phyloP scores from a whole-genome alignment of 192 early-diverging fungal genomes.

The Podila clonocystis region DNA sequence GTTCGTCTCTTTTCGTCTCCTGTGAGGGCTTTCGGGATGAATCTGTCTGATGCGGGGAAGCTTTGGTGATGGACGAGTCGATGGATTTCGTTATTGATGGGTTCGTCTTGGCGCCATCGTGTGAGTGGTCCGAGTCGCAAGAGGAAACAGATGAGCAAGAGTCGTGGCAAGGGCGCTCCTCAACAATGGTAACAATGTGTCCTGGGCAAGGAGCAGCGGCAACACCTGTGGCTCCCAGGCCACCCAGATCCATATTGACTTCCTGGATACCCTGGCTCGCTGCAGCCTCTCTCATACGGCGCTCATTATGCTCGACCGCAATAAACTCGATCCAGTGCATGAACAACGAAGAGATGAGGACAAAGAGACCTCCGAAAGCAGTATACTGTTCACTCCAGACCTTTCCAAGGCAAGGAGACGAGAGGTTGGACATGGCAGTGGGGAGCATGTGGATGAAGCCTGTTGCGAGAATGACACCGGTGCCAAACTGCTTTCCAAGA shows the following conservation, averaged over 20 bases:
- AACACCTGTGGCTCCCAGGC: conserved; percentile 23
- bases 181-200: conserved; percentile 16
- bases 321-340: conserved; percentile 74
- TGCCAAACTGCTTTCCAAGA: conserved; percentile 51
- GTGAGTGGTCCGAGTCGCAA: conserved; percentile 8
- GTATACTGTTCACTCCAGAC: conserved; percentile 48
- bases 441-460: conserved; percentile 80
- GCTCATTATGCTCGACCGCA: conserved; percentile 46
- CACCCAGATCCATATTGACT: conserved; percentile 20
- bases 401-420: conserved; percentile 63
- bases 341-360: conserved; percentile 69
- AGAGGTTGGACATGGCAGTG: conserved; percentile 61
- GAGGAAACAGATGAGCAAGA: conserved; percentile 9
- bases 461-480: conserved; percentile 76
- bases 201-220: conserved; percentile 13
- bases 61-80: conserved; percentile 13
- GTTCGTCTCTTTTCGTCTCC: background rate
- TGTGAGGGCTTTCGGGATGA: background rate
- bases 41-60: background rate
- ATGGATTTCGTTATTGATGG: background rate
- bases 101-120: background rate
- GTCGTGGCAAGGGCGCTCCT: conserved; percentile 10
- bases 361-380: conserved; percentile 65
- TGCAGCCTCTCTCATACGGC: conserved; percentile 2
- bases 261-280: background rate